Conservation (phyloP, 2,329 filamentous ascomycete genomes). For the Arthrinium puccinioides region DNA sequence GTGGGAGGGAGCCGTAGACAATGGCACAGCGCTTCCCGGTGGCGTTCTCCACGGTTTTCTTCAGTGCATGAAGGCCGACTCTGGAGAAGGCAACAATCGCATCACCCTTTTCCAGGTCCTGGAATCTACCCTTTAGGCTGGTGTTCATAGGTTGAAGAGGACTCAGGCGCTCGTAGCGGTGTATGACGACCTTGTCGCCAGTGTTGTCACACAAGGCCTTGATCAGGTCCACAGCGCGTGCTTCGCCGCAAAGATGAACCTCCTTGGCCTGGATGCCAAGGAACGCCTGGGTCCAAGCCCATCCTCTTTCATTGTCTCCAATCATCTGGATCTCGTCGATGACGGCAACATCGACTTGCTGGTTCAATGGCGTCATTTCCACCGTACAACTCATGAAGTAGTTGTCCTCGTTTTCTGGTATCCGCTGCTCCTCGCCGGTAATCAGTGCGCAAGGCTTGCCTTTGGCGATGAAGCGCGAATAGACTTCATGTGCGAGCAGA, state of each 20-base stretch:
- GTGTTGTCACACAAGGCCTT: slow-evolving; percentile 67
- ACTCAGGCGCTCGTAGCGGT: slow-evolving; percentile 78
- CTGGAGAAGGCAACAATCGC: slow-evolving; percentile 85
- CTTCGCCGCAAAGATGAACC: slow-evolving; percentile 88
- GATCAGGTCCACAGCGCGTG: slow-evolving; percentile 72
- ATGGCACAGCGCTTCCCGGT: slow-evolving; percentile 82
- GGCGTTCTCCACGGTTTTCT: slow-evolving; percentile 64
- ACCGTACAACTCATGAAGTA: slow-evolving; percentile 83
- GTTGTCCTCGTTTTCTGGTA: slow-evolving; percentile 50
- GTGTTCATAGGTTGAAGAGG: slow-evolving; percentile 59
- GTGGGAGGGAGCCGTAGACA: slow-evolving; percentile 85
- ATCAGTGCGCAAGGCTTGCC: slow-evolving; percentile 71
- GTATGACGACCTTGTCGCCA: slow-evolving; percentile 76
- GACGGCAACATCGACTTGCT: slow-evolving; percentile 74
- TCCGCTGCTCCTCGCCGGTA: slow-evolving; percentile 82
- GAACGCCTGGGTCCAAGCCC: slow-evolving; percentile 90
- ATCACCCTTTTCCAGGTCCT: slow-evolving; percentile 75
- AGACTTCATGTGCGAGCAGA: slow-evolving; percentile 90
- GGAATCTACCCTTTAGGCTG: slow-evolving; percentile 58
- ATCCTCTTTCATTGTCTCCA: slow-evolving; percentile 68
- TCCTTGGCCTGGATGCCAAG: slow-evolving; percentile 82
- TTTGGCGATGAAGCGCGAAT: slow-evolving; percentile 72
- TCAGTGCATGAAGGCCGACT: slow-evolving; percentile 71
- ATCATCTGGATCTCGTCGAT: slow-evolving; percentile 99
- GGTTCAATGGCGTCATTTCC: slow-evolving; percentile 65